Percentiles rank a stretch among this genome's conserved stretches.
Conservation (phyloP, 352 stramenopile genomes). For the Phytophthora pistaciae region DNA sequence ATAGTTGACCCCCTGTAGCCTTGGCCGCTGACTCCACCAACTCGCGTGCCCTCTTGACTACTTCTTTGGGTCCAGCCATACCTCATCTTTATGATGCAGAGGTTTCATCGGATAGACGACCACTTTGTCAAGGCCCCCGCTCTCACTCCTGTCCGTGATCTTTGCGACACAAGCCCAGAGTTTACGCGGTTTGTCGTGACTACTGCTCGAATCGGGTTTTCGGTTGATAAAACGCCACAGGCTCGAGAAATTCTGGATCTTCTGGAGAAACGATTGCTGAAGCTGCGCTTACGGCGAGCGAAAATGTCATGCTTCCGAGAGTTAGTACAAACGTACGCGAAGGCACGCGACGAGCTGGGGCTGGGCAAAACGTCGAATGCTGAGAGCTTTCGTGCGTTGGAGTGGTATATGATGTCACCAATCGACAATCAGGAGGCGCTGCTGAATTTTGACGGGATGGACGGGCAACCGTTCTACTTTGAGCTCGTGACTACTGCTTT, state of each 20-base stretch:
- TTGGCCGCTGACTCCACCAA: conserved; percentile 3
- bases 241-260: conserved; percentile 19
- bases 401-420: conserved; percentile 16
- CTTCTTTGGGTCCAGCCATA: conserved; percentile 17
- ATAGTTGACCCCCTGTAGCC: background rate
- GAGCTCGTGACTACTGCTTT: background rate
- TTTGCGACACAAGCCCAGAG: conserved; percentile 9
- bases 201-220: conserved; percentile 10
- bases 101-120: conserved; percentile 20
- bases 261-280: conserved; percentile 26
- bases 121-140: background rate
- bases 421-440: conserved; percentile 6
- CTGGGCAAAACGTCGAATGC: background rate
- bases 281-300: conserved; percentile 1
- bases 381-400: conserved; percentile 1
- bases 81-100: conserved; percentile 36
- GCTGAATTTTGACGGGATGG: conserved; percentile 9
- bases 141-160: conserved; percentile 12
- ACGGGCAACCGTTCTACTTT: conserved; percentile 11
- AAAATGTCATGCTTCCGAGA: conserved; percentile 1
- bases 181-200: conserved; percentile 16
- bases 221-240: conserved; percentile 11
- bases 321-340: conserved; percentile 9
- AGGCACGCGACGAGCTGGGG: background rate
- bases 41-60: conserved; percentile 7